Evolutionary conservation across 805 yeast genomes (phyloP), one percentile per base, ranked within the genome.

Genomic region (Ogataea trehaloabstinens): DNA sequence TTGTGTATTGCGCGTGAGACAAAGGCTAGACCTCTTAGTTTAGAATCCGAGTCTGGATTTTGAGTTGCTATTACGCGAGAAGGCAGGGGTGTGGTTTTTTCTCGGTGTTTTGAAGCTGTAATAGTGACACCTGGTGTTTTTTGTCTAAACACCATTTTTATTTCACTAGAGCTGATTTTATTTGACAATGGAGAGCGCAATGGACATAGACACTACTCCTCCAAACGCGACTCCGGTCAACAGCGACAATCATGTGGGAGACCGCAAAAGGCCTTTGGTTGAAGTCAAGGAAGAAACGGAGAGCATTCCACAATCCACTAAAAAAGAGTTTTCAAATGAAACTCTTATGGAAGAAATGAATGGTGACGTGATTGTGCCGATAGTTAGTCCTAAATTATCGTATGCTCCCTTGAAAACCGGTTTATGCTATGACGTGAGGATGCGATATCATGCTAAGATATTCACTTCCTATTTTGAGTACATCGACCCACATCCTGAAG

Each of bases 401-500:
- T 85, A 85, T 57, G 71, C 76, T 18, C 86, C 85, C 2, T 65
- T 85, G 53, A 91, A 89, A 60, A 91, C 99, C 0, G 99, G 99
- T 0, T 67, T 93, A 6, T 91, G 95, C 42, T 93, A 93, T 63
- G 99, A 93, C 61, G 97, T 89, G 16, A 73, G 98, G 46, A 93
- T 93, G 98, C 74, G 99, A 45, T 93, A 91, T 61, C 99, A 93
- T 60, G 95, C 97, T 28, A 87, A 89, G 58, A 82, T 93, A 37
- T 90, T 85, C 65, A 87, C 96, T 3, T 84, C 93, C 2, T 87
- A 91, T 51, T 85, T 78, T 53, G 96, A 91, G 61, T 91, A 91
- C 63, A 87, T 91, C 37, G 99, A 93, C 58, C 99, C 98, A 2
- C 99, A 93, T 59, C 99, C 99, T 4, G 99, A 93, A 61, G 99